phyloP scores from a whole-genome alignment of 164 flowering plant genomes.

The Dillenia suffruticosa region DNA sequence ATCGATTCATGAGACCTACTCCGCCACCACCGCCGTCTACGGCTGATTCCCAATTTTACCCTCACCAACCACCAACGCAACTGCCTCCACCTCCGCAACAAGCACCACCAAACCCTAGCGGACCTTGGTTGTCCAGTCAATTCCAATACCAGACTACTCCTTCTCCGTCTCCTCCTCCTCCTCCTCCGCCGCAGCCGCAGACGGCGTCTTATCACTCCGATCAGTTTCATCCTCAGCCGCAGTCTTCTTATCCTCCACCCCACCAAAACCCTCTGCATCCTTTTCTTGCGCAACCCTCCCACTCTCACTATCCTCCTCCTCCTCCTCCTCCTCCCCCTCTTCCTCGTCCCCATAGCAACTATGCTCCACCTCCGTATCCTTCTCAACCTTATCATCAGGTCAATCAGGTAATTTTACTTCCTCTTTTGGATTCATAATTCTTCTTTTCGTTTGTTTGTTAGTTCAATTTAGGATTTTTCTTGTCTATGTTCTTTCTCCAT shows the following conservation, averaged over 20 bases:
- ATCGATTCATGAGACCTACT: conserved; percentile 43
- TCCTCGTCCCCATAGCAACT: conserved; percentile 18
- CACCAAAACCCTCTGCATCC: conserved; percentile 13
- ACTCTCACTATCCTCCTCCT: conserved; percentile 27
- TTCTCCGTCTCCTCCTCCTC: conserved; percentile 13
- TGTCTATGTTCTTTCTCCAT: not conserved
- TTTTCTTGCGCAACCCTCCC: conserved; percentile 23
- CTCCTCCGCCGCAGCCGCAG: conserved; percentile 7
- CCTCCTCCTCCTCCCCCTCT: conserved; percentile 29
- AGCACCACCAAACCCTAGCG: not conserved
- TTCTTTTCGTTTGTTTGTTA: not conserved
- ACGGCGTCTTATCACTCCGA: conserved; percentile 15
- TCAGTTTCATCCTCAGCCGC: conserved; percentile 12
- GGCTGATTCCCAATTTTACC: conserved; percentile 35
- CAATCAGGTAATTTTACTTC: conserved; percentile 20
- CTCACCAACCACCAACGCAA: conserved; percentile 21
- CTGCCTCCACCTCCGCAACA: conserved; percentile 26
- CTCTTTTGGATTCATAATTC: not conserved
- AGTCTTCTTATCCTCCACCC: conserved; percentile 22
- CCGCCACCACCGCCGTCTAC: conserved; percentile 35
- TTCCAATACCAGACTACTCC: conserved; percentile 41
- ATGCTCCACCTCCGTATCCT: conserved; percentile 22
- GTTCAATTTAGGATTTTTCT: not conserved
- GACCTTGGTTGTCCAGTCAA: conserved; percentile 44
- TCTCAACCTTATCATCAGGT: conserved; percentile 39